Conservation (phyloP, 2,329 filamentous ascomycete genomes). For the Clonostachys solani region DNA sequence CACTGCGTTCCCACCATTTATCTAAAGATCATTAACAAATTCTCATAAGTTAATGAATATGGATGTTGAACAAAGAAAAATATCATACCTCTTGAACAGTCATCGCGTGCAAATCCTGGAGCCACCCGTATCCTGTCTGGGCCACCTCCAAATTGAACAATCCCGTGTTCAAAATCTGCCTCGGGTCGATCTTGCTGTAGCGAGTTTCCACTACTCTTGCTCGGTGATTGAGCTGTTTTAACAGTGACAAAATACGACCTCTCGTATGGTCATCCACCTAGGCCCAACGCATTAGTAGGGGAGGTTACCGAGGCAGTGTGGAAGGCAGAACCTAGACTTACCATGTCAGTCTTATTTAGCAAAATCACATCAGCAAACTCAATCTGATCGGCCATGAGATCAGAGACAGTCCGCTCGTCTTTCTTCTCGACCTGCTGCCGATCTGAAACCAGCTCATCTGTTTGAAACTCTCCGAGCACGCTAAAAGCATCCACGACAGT, state of each 20-base stretch:
- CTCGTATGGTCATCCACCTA: slow-evolving; percentile 35
- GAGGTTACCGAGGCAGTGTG: too few species aligned
- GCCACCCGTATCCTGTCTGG: slow-evolving; percentile 63
- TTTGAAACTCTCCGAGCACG: slow-evolving; percentile 68
- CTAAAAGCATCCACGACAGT: slow-evolving; percentile 75
- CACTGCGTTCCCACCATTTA: slow-evolving; percentile 44
- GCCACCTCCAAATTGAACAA: slow-evolving; percentile 62
- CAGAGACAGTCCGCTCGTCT: slow-evolving; percentile 70
- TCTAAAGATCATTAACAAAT: slow-evolving; percentile 12
- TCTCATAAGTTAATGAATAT: neutral
- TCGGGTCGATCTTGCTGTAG: slow-evolving; percentile 55
- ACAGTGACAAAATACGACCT: slow-evolving; percentile 43
- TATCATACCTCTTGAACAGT: slow-evolving; percentile 49
- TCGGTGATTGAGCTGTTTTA: slow-evolving; percentile 60
- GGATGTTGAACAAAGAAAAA: neutral
- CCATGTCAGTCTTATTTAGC: slow-evolving; percentile 66
- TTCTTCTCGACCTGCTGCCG: slow-evolving; percentile 60
- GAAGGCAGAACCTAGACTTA: slow-evolving; percentile 16
- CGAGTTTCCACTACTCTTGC: slow-evolving; percentile 60
- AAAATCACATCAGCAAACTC: slow-evolving; percentile 73
- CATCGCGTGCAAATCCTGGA: slow-evolving; percentile 67
- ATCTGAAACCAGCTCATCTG: slow-evolving; percentile 61
- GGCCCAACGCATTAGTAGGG: neutral
- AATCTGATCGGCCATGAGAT: slow-evolving; percentile 73
- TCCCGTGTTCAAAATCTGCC: slow-evolving; percentile 60